phyloP scores from a whole-genome alignment of 2,329 filamentous ascomycete genomes.

The Botrytis cinerea region DNA sequence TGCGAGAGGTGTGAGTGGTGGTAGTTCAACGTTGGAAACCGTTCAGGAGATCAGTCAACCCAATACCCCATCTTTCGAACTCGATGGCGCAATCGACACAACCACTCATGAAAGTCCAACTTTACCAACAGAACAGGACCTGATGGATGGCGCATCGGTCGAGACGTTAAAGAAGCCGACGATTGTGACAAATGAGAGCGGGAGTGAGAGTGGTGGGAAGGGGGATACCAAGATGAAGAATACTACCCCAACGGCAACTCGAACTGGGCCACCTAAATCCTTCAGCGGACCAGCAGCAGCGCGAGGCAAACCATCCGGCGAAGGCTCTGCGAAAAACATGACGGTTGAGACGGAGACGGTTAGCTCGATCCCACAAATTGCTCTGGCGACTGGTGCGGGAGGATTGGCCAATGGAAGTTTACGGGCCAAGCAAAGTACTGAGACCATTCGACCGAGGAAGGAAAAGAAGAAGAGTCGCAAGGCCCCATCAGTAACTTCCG shows the following conservation, averaged over 20 bases:
- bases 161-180: slow-evolving; percentile 51
- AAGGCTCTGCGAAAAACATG: slow-evolving; percentile 85
- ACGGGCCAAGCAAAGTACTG: slow-evolving; percentile 84
- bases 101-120: slow-evolving; percentile 49
- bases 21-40: slow-evolving; percentile 73
- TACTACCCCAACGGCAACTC: slow-evolving; percentile 49
- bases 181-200: slow-evolving; percentile 54
- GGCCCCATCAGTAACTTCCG: slow-evolving; percentile 67
- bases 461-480: slow-evolving; percentile 83
- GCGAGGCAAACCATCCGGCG: slow-evolving; percentile 66
- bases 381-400: slow-evolving; percentile 67
- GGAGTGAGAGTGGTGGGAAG: slow-evolving; percentile 66
- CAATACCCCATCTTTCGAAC: slow-evolving; percentile 61
- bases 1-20: slow-evolving; percentile 59
- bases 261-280: slow-evolving; percentile 62
- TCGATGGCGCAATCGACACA: slow-evolving; percentile 53
- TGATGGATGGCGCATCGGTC: slow-evolving; percentile 36
- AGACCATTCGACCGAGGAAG: slow-evolving; percentile 93
- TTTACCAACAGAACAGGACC: slow-evolving; percentile 45
- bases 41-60: slow-evolving; percentile 87
- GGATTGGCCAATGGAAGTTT: slow-evolving; percentile 69
- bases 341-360: slow-evolving; percentile 98
- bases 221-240: slow-evolving; percentile 45
- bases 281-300: slow-evolving; percentile 58
- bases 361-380: slow-evolving; percentile 81